Evolutionary conservation across 2,329 filamentous ascomycete species (phyloP).

Genomic region (Pseudomassariella vexata): DNA sequence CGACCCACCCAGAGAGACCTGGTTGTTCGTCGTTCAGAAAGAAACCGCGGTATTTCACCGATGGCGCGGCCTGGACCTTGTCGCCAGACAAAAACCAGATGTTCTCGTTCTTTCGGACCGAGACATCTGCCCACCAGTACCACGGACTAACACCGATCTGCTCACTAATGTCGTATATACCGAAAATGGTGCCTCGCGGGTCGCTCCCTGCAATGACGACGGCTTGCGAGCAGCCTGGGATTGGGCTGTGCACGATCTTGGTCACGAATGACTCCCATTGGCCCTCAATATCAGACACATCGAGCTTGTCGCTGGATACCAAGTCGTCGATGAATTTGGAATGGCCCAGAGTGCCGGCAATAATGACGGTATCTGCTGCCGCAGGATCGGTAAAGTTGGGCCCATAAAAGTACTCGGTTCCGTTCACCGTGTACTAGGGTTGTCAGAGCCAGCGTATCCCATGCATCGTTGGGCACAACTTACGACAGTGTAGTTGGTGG

Average conservation of each 20-base stretch:
- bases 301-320: conserved; percentile 47
- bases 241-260: conserved; percentile 50
- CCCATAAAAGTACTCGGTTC: conserved; percentile 35
- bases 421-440: conserved; percentile 35
- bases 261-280: conserved; percentile 67
- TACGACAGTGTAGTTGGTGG: conserved; percentile 41
- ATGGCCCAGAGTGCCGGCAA: conserved; percentile 63
- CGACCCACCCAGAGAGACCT: conserved; percentile 60
- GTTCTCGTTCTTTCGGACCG: conserved; percentile 40
- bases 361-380: conserved; percentile 49
- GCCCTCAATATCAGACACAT: conserved; percentile 50
- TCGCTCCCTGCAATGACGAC: conserved; percentile 66
- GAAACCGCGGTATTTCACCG: conserved; percentile 62
- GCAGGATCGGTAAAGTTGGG: conserved; percentile 36
- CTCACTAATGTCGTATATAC: conserved; percentile 65
- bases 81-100: conserved; percentile 50
- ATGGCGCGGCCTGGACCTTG: conserved; percentile 53
- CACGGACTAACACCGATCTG: conserved; percentile 69
- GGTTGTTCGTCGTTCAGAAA: conserved; percentile 69
- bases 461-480: conserved; percentile 14
- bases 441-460: background rate
- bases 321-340: conserved; percentile 57
- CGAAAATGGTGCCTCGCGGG: conserved; percentile 52
- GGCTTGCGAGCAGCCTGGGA: conserved; percentile 49
- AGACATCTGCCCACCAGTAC: conserved; percentile 64